These are phyloP conservation scores for Sugiyamaella qingdaonensis DNA, from an alignment of 805 yeast genomes.

Conservation along the genomic window DNA sequence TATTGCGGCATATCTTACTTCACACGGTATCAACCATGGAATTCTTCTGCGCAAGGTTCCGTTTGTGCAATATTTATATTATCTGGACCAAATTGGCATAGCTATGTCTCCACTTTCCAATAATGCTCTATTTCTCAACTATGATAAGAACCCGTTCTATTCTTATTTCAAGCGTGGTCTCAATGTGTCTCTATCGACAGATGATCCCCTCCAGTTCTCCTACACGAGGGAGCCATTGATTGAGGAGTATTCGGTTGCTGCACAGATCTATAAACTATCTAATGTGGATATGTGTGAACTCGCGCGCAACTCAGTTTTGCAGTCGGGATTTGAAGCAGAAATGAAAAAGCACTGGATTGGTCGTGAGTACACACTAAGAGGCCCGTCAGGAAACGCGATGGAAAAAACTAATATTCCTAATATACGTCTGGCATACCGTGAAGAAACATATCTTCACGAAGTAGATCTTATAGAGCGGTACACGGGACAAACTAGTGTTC, in stretches of 20 bases:
- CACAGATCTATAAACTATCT: constrained; percentile 91
- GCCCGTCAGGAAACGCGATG: constrained; percentile 79
- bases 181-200: constrained; percentile 91
- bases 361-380: constrained; percentile 45
- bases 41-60: constrained; percentile 90
- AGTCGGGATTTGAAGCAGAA: constrained; percentile 88
- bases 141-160: constrained; percentile 95
- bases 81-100: constrained; percentile 90
- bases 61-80: constrained; percentile 87
- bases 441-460: constrained; percentile 76
- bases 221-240: constrained; percentile 96
- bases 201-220: constrained; percentile 96
- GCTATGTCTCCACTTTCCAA: constrained; percentile 99
- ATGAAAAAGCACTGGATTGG: constrained; percentile 95
- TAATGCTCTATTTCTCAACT: constrained; percentile 91
- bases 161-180: constrained; percentile 87
- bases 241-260: constrained; percentile 97
- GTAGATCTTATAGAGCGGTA: constrained; percentile 39
- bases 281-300: constrained; percentile 97
- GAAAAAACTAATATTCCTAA: constrained; percentile 95
- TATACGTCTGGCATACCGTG: constrained; percentile 77
- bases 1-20: constrained; percentile 79
- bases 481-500: constrained; percentile 15
- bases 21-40: constrained; percentile 95
- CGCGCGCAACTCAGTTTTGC: constrained; percentile 86